These are phyloP conservation scores for Cercospora zeina DNA, from an alignment of 2,329 filamentous ascomycete genomes.

Conservation along the genomic window DNA sequence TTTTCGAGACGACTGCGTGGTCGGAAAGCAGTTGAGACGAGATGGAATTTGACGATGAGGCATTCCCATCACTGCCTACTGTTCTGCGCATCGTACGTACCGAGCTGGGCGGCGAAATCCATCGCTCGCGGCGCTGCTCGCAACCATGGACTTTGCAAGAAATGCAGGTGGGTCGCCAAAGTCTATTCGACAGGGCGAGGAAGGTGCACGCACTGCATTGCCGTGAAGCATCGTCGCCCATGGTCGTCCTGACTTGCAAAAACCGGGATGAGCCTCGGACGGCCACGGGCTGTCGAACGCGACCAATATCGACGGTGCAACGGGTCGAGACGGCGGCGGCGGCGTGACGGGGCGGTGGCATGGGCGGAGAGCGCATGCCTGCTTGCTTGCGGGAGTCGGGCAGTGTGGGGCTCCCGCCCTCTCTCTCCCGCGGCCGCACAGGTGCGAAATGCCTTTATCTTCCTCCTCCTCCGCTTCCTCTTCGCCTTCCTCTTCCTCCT, in stretches of 20 bases:
- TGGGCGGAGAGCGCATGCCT: neutral
- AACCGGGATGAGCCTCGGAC: neutral
- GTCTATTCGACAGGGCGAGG: neutral
- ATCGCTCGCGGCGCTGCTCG: neutral
- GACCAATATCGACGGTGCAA: neutral
- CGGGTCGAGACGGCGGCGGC: neutral
- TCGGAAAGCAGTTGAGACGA: neutral
- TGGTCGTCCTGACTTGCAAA: neutral
- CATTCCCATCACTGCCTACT: neutral
- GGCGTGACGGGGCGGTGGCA: neutral
- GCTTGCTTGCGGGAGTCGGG: neutral
- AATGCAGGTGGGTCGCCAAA: neutral
- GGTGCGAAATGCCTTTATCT: neutral
- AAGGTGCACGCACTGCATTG: neutral
- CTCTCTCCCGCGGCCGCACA: neutral
- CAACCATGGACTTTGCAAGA: neutral
- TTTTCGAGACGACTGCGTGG: neutral
- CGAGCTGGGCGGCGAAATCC: neutral
- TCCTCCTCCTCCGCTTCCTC: slow-evolving; percentile 13
- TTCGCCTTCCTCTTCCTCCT: slow-evolving; percentile 3
- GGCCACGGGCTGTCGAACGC: neutral
- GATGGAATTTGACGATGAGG: neutral
- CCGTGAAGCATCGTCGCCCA: neutral
- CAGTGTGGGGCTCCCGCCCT: neutral
- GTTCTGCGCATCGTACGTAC: neutral